Base-by-base conservation (phyloP, 192 early-diverging fungal genomes). In the Diversispora epigaea region DNA sequence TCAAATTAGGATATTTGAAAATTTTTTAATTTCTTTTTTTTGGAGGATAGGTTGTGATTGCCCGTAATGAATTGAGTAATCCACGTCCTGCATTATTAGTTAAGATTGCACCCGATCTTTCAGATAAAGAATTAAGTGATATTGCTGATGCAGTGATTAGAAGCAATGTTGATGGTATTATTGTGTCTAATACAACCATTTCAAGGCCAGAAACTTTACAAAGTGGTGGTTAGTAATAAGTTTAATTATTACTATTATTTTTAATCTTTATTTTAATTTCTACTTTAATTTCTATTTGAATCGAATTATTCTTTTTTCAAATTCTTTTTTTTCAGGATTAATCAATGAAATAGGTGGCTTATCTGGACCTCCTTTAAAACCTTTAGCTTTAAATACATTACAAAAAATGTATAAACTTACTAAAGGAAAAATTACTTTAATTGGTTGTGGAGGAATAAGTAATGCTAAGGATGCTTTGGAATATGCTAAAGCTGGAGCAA, bases 31-130 rank as follows among this genome's bases (percentile, higher is more conserved):
- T 45, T 19, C 1, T 4, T 43, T 47, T 47, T 22, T 41, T 25
- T 4, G 21, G 21, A 43, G 44, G n/a, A 52, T 50, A 75, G 73
- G 73, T 75, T 14, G 65, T 49, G 15, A 41, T 17, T n/a, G 47
- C 73, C 19, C 73, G 73, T 55, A 65, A 75, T 75, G 21, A 82
- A 80, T 67, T 76, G 19, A 19, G 47, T 41, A 19, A 52, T 15
- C 62, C 61, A 54, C 19, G 77, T 32, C 93, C 93, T 54, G 91
- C 94, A 6, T 76, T 97, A 47, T 83, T 95, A 62, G 91, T 97
- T 52, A 97, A 97, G 84, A 96, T 97, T 77, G 91, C 93, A 8
- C 95, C 95, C 4, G 95, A 97, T 82, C 84, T 93, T 69, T 79
- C 83, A 43, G 81, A 82, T 57, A 85, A 86, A 52, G 92, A 97